A percentile compares a stretch with the other conserved stretches of the same genome.
phyloP scores from a whole-genome alignment of 805 yeast genomes.

The Ogataea paraovalis region DNA sequence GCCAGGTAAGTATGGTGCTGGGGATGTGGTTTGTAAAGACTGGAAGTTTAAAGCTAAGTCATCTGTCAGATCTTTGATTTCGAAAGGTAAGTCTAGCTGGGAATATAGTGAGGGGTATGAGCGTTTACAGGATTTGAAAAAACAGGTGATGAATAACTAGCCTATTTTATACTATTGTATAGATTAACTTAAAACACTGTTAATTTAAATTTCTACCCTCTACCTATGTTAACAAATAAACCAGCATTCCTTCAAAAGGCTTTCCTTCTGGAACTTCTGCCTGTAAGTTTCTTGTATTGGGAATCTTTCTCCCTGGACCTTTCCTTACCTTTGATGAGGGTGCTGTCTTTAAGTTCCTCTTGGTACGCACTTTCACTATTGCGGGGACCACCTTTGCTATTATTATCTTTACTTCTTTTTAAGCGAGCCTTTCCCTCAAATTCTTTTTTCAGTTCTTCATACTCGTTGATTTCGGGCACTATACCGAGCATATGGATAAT shows the following conservation, averaged over 20 bases:
- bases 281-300: too few relatives aligned
- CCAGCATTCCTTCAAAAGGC: too few relatives aligned
- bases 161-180: neutral
- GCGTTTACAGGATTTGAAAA: slow-evolving; percentile 49
- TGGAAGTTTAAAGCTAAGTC: slow-evolving; percentile 85
- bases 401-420: neutral
- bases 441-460: neutral
- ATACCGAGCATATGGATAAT: neutral
- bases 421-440: neutral
- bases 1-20: slow-evolving; percentile 76
- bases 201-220: neutral
- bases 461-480: neutral
- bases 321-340: too few relatives aligned
- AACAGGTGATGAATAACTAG: slow-evolving; percentile 30
- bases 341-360: too few relatives aligned
- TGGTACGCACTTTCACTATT: too few relatives aligned
- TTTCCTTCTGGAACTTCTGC: neutral
- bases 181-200: neutral
- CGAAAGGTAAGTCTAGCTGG: slow-evolving; percentile 78
- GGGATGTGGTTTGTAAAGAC: slow-evolving; percentile 82
- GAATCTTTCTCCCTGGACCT: neutral
- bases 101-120: slow-evolving; percentile 79
- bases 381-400: neutral
- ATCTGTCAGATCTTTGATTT: slow-evolving; percentile 66
- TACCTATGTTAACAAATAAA: too few relatives aligned